These are phyloP conservation scores for Cyclotella choctawhatcheeana DNA, from an alignment of 108 stramenopile species.

Conservation along the genomic window DNA sequence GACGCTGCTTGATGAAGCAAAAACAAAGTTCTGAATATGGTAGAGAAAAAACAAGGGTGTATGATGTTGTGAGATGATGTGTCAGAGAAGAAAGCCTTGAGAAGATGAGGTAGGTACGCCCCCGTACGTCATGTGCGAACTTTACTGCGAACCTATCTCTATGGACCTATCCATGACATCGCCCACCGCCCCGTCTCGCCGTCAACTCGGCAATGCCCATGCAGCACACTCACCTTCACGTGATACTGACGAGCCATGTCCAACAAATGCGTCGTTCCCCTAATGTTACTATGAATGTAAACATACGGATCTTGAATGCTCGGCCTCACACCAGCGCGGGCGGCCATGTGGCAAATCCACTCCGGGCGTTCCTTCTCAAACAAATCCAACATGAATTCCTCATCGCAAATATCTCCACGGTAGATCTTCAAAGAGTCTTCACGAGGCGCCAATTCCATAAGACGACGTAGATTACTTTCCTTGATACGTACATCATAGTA, in stretches of 20 bases:
- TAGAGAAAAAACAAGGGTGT: no score
- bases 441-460: no score
- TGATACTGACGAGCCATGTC: conserved; percentile 85
- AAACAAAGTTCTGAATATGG: conserved; percentile 97
- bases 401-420: conserved; percentile 95
- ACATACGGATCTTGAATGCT: conserved; percentile 97
- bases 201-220: no score
- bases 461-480: conserved; percentile 64
- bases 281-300: conserved; percentile 97
- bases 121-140: no score
- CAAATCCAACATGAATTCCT: conserved; percentile 75
- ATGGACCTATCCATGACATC: no score
- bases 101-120: no score
- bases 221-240: no score
- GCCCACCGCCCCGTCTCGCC: no score
- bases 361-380: conserved; percentile 79
- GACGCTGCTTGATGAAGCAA: conserved; percentile 93
- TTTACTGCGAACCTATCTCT: no score
- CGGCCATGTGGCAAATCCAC: conserved; percentile 98
- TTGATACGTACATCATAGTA: conserved; percentile 96
- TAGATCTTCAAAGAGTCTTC: no score
- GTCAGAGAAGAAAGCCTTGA: no score
- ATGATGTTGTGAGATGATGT: no score
- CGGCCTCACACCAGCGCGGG: conserved; percentile 91
- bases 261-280: conserved; percentile 94